Evolutionary conservation across 1,284 basidiomycete species (phyloP), one percentile per base, ranked within the genome.

Genomic region (Rhodotorula sp.): DNA sequence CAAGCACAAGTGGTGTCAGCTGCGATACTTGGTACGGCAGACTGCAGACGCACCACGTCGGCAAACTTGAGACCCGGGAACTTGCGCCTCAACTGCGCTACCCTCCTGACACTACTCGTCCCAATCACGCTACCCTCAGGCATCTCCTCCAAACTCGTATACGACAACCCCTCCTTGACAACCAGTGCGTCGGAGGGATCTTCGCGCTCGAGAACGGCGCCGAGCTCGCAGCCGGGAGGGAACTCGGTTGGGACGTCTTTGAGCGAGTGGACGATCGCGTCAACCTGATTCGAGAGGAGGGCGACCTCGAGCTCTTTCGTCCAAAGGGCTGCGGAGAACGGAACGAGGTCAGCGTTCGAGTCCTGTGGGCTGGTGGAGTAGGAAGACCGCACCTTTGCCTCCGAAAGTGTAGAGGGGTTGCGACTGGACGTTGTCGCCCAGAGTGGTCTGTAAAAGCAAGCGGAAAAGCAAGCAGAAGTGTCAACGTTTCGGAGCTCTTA

Each of bases 291-390:
- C 52, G 87, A 84, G 55, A 86, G 83, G 63, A 98, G 83, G 31
- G 89, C 88, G 28, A 89, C 89, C 80, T 98, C 94, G 69, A 98
- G 87, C 78, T 97, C 94, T 78, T 92, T 90, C 40, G 94, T 97
- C 94, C 94, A 98, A 24, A 98, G 82, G 0, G 90, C 88, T 80
- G 94, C 93, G n/a, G 6, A 22, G 34, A 16, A 40, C 13, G 16
- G n/a, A 31, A 18, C 13, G 5, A 4, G 6, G 52, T 34, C 0
- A 46, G 46, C 16, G n/a, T 24, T 31, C 4, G 22, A 16, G 11
- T 16, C 18, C 8, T 22, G 24, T 40, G 7, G 16, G 28, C 89
- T 15, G n/a, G 60, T 28, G n/a, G 26, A 51, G 77, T 75, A 16
- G 80, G 72, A 30, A 26, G 50, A 26, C 28, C 68, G 50, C 16